Evolutionary conservation across 352 stramenopile genomes (phyloP).

Genomic region (Globisporangium polare): DNA sequence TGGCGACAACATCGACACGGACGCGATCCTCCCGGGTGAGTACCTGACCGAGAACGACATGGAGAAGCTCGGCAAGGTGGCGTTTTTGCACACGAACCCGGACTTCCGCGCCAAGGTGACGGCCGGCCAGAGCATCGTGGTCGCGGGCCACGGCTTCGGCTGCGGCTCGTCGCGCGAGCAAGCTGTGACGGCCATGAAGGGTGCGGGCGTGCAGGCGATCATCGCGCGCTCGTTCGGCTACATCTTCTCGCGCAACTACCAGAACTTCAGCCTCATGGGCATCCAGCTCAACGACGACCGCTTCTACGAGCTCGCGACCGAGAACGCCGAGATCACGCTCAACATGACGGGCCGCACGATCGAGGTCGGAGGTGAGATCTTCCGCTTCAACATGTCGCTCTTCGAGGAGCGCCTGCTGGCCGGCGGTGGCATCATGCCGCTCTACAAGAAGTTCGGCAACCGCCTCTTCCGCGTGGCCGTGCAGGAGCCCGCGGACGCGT

Average conservation of each 20-base stretch:
- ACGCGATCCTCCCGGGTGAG: slow-evolving; percentile 82
- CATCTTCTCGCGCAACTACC: slow-evolving; percentile 87
- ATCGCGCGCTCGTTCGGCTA: slow-evolving; percentile 85
- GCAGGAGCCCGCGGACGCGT: slow-evolving; percentile 37
- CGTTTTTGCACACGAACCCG: slow-evolving; percentile 82
- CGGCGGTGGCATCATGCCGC: slow-evolving; percentile 79
- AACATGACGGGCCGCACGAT: slow-evolving; percentile 84
- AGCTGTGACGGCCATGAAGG: slow-evolving; percentile 79
- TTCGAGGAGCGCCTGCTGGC: slow-evolving; percentile 82
- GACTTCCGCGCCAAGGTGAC: slow-evolving; percentile 83
- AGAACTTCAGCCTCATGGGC: slow-evolving; percentile 82
- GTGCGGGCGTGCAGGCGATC: slow-evolving; percentile 71
- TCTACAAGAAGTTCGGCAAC: slow-evolving; percentile 87
- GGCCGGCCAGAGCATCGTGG: slow-evolving; percentile 64
- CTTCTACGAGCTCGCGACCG: slow-evolving; percentile 80
- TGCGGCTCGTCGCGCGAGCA: slow-evolving; percentile 84
- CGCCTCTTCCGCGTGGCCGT: slow-evolving; percentile 82
- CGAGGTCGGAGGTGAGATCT: slow-evolving; percentile 64
- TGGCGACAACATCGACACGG: slow-evolving; percentile 88
- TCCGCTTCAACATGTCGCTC: slow-evolving; percentile 86
- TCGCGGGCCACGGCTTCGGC: slow-evolving; percentile 78
- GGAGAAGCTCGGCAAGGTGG: slow-evolving; percentile 77
- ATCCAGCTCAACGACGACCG: slow-evolving; percentile 76
- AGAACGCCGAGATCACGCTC: slow-evolving; percentile 70
- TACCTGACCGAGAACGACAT: slow-evolving; percentile 85